Percentiles rank a stretch among this genome's conserved stretches.
Evolutionary conservation across 306 rosid species (phyloP).

Genomic region (Vicia sativa): DNA sequence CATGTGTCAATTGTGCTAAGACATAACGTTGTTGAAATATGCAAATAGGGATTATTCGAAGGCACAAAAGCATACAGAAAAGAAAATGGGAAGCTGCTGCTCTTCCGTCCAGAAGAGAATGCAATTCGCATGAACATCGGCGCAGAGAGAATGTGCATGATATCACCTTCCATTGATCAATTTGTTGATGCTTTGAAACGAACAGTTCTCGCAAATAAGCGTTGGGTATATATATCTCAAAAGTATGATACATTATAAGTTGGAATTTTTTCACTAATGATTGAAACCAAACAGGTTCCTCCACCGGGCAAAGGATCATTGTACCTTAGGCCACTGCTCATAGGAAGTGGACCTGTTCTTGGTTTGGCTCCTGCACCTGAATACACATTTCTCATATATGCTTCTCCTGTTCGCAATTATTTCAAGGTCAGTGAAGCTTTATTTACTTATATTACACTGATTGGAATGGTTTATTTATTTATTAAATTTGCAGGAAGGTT

Average conservation of each 20-base stretch:
- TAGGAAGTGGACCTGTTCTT: slow-evolving; percentile 82
- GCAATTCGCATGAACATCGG: slow-evolving; percentile 75
- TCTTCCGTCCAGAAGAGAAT: slow-evolving; percentile 82
- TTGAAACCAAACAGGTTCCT: slow-evolving; percentile 60
- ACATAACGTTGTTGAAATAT: too few relatives aligned
- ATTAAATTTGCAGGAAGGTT: slow-evolving; percentile 61
- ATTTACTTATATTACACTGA: background rate
- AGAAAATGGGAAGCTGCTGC: slow-evolving; percentile 64
- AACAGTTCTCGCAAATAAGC: slow-evolving; percentile 71
- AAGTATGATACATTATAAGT: background rate
- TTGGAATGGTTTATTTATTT: background rate
- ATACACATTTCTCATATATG: slow-evolving; percentile 71
- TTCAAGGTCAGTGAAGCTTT: slow-evolving; percentile 55
- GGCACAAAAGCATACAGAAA: slow-evolving; percentile 86
- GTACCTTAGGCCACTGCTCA: slow-evolving; percentile 80
- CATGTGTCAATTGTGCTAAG: too few relatives aligned
- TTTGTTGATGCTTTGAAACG: slow-evolving; percentile 78
- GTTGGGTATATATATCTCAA: slow-evolving; percentile 57
- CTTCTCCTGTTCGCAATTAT: slow-evolving; percentile 92
- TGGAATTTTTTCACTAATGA: background rate
- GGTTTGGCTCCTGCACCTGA: slow-evolving; percentile 86
- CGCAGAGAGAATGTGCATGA: slow-evolving; percentile 92
- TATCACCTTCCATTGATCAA: slow-evolving; percentile 64
- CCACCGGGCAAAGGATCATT: slow-evolving; percentile 80
- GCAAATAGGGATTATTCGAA: slow-evolving; percentile 79